phyloP scores from a whole-genome alignment of 2,329 filamentous ascomycete genomes.

The Fusarium euwallaceae region DNA sequence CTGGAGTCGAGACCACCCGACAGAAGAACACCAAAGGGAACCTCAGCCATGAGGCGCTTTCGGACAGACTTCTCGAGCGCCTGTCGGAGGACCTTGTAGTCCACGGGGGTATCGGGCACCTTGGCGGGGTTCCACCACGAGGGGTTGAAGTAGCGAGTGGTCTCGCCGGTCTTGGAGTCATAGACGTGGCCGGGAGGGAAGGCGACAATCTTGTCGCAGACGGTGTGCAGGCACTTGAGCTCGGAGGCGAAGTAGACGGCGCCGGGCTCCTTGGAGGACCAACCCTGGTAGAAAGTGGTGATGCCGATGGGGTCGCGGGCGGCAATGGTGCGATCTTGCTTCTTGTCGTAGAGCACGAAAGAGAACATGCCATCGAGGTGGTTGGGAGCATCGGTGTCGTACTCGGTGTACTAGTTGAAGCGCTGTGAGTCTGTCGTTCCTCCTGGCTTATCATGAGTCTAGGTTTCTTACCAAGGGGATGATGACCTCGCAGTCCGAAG shows the following conservation, averaged over 20 bases:
- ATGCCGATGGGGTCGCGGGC: slow-evolving; percentile 97
- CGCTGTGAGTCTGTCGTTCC: slow-evolving; percentile 30
- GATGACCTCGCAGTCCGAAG: slow-evolving; percentile 98
- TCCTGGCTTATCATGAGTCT: not conserved
- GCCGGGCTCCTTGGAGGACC: slow-evolving; percentile 83
- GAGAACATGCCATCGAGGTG: slow-evolving; percentile 99
- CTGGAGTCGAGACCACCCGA: slow-evolving; percentile 97
- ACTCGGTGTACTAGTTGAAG: slow-evolving; percentile 82
- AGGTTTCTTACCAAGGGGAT: slow-evolving; percentile 81
- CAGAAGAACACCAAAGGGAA: slow-evolving; percentile 94
- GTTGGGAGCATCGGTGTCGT: slow-evolving; percentile 92
- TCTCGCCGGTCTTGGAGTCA: slow-evolving; percentile 89
- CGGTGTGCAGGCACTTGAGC: slow-evolving; percentile 90
- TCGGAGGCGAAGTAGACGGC: slow-evolving; percentile 97
- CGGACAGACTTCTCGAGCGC: slow-evolving; percentile 91
- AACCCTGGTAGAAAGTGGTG: slow-evolving; percentile 97
- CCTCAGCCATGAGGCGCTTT: slow-evolving; percentile 98
- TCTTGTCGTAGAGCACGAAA: slow-evolving; percentile 97
- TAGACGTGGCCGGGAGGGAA: slow-evolving; percentile 97
- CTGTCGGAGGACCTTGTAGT: slow-evolving; percentile 85
- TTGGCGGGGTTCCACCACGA: slow-evolving; percentile 89
- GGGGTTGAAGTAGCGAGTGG: slow-evolving; percentile 91
- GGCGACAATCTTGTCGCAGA: slow-evolving; percentile 94
- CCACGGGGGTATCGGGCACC: slow-evolving; percentile 83
- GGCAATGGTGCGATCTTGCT: slow-evolving; percentile 89